Evolutionary conservation across 2,329 filamentous ascomycete species (phyloP).

Genomic region (Xylariales sp.): DNA sequence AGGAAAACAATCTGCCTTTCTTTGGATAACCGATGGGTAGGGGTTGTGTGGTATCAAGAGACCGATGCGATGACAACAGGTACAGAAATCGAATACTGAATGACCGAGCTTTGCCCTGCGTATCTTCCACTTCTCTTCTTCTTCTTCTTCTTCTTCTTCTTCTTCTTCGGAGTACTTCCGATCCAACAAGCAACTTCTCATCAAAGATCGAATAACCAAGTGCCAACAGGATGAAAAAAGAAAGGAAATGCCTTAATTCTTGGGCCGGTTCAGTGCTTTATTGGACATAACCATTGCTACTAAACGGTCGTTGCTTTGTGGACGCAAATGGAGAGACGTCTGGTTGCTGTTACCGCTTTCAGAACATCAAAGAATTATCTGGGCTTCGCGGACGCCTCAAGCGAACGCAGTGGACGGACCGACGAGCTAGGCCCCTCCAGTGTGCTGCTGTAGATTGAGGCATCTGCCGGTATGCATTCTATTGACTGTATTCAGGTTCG

Average conservation of each 20-base stretch:
- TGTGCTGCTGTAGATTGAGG: background rate
- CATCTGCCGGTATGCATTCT: background rate
- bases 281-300: constrained; percentile 4
- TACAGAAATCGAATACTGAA: background rate
- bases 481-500: constrained; percentile 1
- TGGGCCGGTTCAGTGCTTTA: constrained; percentile 15
- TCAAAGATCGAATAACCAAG: constrained; percentile 15
- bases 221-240: constrained; percentile 16
- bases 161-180: background rate
- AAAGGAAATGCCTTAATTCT: constrained; percentile 16
- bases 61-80: background rate
- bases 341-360: constrained; percentile 24
- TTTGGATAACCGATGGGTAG: constrained; percentile 4
- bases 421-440: background rate
- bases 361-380: constrained; percentile 15
- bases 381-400: constrained; percentile 2
- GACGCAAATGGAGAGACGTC: constrained; percentile 11
- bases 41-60: background rate
- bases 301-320: constrained; percentile 17
- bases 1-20: background rate
- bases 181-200: background rate
- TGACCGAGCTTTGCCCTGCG: too few relatives aligned
- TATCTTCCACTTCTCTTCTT: constrained; percentile 14
- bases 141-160: constrained; percentile 7
- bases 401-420: background rate